Base-by-base conservation (phyloP, 352 stramenopile species). In the Pythium rishiriense region DNA sequence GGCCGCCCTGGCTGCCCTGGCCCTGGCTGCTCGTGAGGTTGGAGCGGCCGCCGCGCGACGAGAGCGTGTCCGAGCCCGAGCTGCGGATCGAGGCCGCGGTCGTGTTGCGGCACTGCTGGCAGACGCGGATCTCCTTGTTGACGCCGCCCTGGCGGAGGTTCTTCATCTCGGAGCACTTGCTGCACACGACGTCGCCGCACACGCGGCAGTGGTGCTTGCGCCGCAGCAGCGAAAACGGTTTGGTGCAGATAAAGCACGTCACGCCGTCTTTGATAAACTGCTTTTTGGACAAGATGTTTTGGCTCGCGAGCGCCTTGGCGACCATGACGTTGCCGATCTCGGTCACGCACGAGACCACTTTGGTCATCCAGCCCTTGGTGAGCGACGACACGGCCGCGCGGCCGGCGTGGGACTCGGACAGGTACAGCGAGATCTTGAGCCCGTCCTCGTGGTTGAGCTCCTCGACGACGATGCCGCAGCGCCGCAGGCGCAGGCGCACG, bases 151-250 rank as follows among this genome's bases (percentile, higher is more conserved):
- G 81, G 19, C 84, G 83, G 12, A 94, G 56, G 8, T 65, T 88
- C 64, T 90, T 91, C 42, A 92, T 80, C 58, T 94, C 81, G 1
- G 81, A 92, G 64, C 87, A 95, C 51, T 87, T 92, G 75, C 78
- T 89, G 63, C 87, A 95, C 10, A 93, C 82, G 14, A 95, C 83
- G 52, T 95, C 87, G 33, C 85, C 87, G 52, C 87, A 95, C 1
- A 95, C 74, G 39, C 85, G 81, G 64, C 87, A 95, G 68, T 95
- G 87, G 61, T 95, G 87, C 69, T 94, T 94, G 43, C 85, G 83
- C 0, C 85, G 83, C 47, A 95, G 77, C 26, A 93, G 71, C 14
- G 69, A 83, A 61, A 95, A 95, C 17, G 73, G 69, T 61, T 91
- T 93, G 24, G 78, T 51, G 53, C 87, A 95, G 48, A 93, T 42